A percentile compares a stretch with the other conserved stretches of the same genome.
Conservation (phyloP, 1,284 basidiomycete species). For the Chiua sp. region DNA sequence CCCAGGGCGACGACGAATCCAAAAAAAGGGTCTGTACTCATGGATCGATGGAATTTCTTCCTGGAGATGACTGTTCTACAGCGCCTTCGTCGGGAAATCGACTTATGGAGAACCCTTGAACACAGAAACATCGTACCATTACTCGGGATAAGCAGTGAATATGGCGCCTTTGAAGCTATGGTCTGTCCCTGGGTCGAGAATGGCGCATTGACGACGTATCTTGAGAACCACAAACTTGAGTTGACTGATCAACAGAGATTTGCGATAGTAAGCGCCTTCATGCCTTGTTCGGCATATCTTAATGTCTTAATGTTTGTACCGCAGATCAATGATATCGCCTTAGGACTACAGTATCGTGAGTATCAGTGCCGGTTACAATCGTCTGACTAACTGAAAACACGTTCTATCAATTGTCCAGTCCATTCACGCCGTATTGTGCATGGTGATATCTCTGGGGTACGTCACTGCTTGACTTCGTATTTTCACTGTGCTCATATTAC, state of each 20-base stretch:
- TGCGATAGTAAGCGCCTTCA: constrained; percentile 19
- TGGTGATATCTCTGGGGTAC: constrained; percentile 37
- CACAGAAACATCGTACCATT: constrained; percentile 30
- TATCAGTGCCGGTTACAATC: not conserved
- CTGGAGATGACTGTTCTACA: not conserved
- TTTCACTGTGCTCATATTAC: no score
- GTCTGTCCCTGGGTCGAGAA: constrained; percentile 36
- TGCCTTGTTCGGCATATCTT: not conserved
- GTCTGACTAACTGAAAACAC: not conserved
- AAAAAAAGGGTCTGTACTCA: constrained; percentile 14
- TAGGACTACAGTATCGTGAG: constrained; percentile 33
- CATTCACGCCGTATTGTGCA: constrained; percentile 28
- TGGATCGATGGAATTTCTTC: no score
- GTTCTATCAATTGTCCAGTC: constrained; percentile 13
- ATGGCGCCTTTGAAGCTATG: constrained; percentile 32
- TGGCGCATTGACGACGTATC: constrained; percentile 22
- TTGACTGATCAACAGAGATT: constrained; percentile 18
- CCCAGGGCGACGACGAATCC: constrained; percentile 20
- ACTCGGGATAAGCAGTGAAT: constrained; percentile 28
- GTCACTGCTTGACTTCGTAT: not conserved
- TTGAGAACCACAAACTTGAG: constrained; percentile 5
- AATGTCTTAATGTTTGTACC: not conserved
- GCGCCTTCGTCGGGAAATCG: constrained; percentile 35
- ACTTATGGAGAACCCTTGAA: constrained; percentile 27
- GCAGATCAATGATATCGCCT: constrained; percentile 32